Evolutionary conservation across 1,284 basidiomycete species (phyloP), one percentile per base, ranked within the genome.

Genomic region (Peniophora sp.): DNA sequence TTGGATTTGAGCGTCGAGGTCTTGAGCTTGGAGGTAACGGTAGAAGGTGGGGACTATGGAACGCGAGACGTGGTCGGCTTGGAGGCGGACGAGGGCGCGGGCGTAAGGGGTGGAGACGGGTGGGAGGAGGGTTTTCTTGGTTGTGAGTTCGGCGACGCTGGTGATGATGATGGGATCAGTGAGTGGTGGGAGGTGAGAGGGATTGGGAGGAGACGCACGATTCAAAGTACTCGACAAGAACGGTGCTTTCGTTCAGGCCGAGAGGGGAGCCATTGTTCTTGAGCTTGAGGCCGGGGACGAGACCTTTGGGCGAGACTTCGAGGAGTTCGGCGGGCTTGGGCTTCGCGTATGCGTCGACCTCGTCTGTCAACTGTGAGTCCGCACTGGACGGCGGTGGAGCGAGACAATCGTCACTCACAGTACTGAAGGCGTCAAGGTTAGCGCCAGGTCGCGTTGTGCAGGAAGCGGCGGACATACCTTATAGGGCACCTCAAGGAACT

Each of bases 271-370:
- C 49, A 35, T 51, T 55, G 8, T 51, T 55, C 55, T 79, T 70
- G 49, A 90, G 66, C 59, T 74, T 77, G 35, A 91, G 61, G 0
- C 77, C 87, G 0, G 89, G 88, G 1, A 92, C 87, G 2, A 91
- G 74, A 0, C 89, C 88, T 61, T 87, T 89, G 0, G 87, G 85
- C 19, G 86, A 89, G n/a, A 89, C 73, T 48, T 88, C 81, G 12
- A 91, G 69, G n/a, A 92, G 73, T 34, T 86, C 85, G 48, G 78
- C 66, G 0, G 89, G 86, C 60, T 91, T 92, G 67, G 89, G 86
- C 60, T 91, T 92, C 67, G 81, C 79, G 71, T 91, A 90, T 1
- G 87, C 86, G 64, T 91, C 86, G 24, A 90, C 85, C 65, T 90
- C 86, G 59, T 81, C 85, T 86, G 50, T 9, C 8, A 49, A 1